Percentiles rank a stretch among this genome's conserved stretches.
These are phyloP conservation scores for Phaeosphaeria sp. DNA, from an alignment of 2,329 filamentous ascomycete species.

Conservation along the genomic window DNA sequence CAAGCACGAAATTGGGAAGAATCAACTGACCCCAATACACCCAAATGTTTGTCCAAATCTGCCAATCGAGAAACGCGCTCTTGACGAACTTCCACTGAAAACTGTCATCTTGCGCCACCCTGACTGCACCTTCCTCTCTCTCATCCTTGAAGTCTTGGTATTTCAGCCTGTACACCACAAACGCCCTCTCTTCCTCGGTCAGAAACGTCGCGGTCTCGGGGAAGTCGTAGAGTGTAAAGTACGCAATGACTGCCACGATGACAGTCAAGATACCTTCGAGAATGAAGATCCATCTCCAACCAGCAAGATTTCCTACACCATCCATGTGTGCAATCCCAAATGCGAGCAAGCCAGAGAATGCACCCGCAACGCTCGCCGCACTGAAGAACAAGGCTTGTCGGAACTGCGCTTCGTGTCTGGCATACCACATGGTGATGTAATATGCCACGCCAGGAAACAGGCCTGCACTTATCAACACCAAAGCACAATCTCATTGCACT, in stretches of 20 bases:
- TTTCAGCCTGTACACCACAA: slow-evolving; percentile 68
- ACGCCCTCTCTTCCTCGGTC: slow-evolving; percentile 58
- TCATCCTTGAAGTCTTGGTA: slow-evolving; percentile 48
- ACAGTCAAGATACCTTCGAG: slow-evolving; percentile 46
- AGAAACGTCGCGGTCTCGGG: slow-evolving; percentile 67
- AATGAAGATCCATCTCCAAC: slow-evolving; percentile 47
- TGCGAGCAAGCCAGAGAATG: slow-evolving; percentile 67
- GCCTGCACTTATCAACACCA: neutral
- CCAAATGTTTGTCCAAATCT: slow-evolving; percentile 60
- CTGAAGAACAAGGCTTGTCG: slow-evolving; percentile 67
- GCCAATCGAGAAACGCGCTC: slow-evolving; percentile 56
- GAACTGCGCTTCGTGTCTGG: slow-evolving; percentile 64
- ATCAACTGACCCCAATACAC: slow-evolving; percentile 67
- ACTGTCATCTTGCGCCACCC: slow-evolving; percentile 71
- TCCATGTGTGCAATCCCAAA: slow-evolving; percentile 68
- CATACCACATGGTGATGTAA: slow-evolving; percentile 70
- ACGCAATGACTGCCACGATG: slow-evolving; percentile 42
- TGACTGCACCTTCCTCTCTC: slow-evolving; percentile 67
- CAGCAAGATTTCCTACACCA: slow-evolving; percentile 52
- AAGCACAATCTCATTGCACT: too few species aligned
- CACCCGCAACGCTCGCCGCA: slow-evolving; percentile 63
- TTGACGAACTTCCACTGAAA: slow-evolving; percentile 68
- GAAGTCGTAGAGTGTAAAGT: slow-evolving; percentile 68
- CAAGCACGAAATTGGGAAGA: neutral
- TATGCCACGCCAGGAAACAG: slow-evolving; percentile 53